These are phyloP conservation scores for Rutidosis leptorrhynchoides DNA, from an alignment of 129 eudicot species.

Conservation along the genomic window DNA sequence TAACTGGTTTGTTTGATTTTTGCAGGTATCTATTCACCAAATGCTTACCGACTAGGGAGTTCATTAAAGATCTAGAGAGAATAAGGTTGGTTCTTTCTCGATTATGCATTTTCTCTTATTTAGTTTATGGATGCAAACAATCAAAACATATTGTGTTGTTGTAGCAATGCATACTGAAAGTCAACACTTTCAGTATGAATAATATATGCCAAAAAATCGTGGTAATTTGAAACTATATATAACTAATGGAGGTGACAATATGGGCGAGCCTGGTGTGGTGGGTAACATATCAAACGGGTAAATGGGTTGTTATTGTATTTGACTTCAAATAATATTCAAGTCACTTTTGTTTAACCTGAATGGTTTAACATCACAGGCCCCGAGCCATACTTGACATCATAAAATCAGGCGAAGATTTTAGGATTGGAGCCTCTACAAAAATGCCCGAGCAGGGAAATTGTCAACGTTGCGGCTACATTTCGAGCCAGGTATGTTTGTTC, in stretches of 20 bases:
- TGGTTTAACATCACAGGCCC: slow-evolving; percentile 51
- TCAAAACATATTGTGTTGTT: neutral
- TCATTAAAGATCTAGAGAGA: slow-evolving; percentile 93
- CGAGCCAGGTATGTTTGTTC: slow-evolving; percentile 69
- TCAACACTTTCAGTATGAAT: no score
- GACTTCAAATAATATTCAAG: neutral
- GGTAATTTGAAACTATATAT: no score
- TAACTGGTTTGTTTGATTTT: neutral
- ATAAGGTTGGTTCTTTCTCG: slow-evolving; percentile 53
- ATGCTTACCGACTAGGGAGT: slow-evolving; percentile 97
- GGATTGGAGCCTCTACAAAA: slow-evolving; percentile 82
- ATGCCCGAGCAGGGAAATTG: slow-evolving; percentile 99
- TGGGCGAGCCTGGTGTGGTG: neutral
- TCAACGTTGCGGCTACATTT: slow-evolving; percentile 93
- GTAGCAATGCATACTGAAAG: no score
- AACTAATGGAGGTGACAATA: neutral
- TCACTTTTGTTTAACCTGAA: slow-evolving; percentile 6
- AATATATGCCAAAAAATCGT: no score
- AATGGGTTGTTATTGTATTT: neutral
- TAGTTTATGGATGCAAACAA: neutral
- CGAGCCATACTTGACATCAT: slow-evolving; percentile 96
- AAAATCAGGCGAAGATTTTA: slow-evolving; percentile 87
- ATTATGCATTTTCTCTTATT: neutral
- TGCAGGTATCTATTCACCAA: slow-evolving; percentile 97
- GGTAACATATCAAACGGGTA: neutral